phyloP scores from a whole-genome alignment of 345 rosid genomes.

The Brassica carinata region DNA sequence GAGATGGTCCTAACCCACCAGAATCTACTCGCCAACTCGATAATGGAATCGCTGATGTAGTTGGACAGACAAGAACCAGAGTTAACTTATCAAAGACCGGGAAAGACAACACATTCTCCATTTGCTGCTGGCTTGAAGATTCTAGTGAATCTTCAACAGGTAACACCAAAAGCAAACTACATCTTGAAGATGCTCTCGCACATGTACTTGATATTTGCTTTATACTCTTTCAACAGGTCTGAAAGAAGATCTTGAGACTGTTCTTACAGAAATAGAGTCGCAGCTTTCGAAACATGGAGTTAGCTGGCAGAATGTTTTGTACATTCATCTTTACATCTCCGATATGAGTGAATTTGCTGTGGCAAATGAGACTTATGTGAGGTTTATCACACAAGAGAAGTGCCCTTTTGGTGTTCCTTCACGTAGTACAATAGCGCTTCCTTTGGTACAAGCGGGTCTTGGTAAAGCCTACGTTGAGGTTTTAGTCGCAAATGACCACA shows the following conservation, averaged over 20 bases:
- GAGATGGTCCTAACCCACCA: conserved; percentile 42
- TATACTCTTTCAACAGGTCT: conserved; percentile 48
- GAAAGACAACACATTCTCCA: conserved; percentile 61
- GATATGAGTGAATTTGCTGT: conserved; percentile 77
- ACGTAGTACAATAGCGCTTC: conserved; percentile 90
- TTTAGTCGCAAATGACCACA: conserved; percentile 64
- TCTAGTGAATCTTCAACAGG: conserved; percentile 56
- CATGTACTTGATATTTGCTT: neutral
- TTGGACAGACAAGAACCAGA: conserved; percentile 43
- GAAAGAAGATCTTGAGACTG: conserved; percentile 69
- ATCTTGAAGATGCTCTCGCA: neutral
- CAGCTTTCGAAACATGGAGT: conserved; percentile 56
- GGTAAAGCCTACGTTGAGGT: conserved; percentile 87
- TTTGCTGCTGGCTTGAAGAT: conserved; percentile 84
- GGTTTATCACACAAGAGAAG: conserved; percentile 81
- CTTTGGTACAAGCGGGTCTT: conserved; percentile 67
- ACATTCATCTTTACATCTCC: conserved; percentile 84
- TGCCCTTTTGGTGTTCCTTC: conserved; percentile 98
- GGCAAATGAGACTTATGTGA: conserved; percentile 88
- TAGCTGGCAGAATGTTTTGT: conserved; percentile 82
- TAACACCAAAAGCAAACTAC: conserved; percentile 34
- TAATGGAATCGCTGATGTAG: conserved; percentile 43
- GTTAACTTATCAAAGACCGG: conserved; percentile 55
- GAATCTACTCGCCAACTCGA: conserved; percentile 38
- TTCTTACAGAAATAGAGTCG: conserved; percentile 60